phyloP scores from a whole-genome alignment of 768 basidiomycete species.

The Sistotremastrum suecicum region DNA sequence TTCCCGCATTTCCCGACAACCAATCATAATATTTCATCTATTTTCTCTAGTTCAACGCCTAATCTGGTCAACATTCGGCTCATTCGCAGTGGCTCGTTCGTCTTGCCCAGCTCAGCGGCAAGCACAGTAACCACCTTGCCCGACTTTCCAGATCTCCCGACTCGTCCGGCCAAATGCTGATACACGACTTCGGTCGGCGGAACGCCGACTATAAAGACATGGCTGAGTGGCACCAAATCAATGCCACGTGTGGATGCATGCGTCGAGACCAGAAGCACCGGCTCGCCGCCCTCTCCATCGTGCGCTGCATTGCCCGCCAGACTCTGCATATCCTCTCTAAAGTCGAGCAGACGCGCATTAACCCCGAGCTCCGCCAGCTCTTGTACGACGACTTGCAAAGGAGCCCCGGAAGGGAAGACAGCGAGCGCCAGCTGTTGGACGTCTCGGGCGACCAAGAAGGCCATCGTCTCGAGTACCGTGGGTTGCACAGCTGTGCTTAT shows the following conservation, averaged over 20 bases:
- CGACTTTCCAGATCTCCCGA: slow-evolving; percentile 52
- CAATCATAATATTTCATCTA: no score
- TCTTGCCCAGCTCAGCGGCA: slow-evolving; percentile 9
- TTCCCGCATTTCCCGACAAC: no score
- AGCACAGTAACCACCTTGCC: slow-evolving; percentile 59
- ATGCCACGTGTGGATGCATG: slow-evolving; percentile 58
- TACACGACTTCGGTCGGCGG: slow-evolving; percentile 41
- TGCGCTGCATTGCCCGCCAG: slow-evolving; percentile 8
- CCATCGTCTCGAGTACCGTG: slow-evolving; percentile 47
- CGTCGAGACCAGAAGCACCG: slow-evolving; percentile 62
- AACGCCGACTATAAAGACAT: slow-evolving; percentile 62
- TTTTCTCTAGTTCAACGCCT: neutral
- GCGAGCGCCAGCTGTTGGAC: slow-evolving; percentile 54
- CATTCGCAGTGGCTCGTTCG: neutral
- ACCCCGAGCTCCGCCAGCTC: slow-evolving; percentile 55
- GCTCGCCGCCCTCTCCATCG: slow-evolving; percentile 45
- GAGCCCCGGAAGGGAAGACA: slow-evolving; percentile 47
- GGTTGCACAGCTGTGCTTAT: neutral
- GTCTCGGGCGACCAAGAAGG: slow-evolving; percentile 55
- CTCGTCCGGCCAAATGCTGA: slow-evolving; percentile 57
- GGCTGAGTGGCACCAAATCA: slow-evolving; percentile 55
- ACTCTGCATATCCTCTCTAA: no score
- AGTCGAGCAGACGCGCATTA: slow-evolving; percentile 27
- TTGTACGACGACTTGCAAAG: slow-evolving; percentile 47
- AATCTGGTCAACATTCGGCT: neutral